Evolutionary conservation across 768 basidiomycete genomes (phyloP).

Genomic region (Baorangia bicolor): DNA sequence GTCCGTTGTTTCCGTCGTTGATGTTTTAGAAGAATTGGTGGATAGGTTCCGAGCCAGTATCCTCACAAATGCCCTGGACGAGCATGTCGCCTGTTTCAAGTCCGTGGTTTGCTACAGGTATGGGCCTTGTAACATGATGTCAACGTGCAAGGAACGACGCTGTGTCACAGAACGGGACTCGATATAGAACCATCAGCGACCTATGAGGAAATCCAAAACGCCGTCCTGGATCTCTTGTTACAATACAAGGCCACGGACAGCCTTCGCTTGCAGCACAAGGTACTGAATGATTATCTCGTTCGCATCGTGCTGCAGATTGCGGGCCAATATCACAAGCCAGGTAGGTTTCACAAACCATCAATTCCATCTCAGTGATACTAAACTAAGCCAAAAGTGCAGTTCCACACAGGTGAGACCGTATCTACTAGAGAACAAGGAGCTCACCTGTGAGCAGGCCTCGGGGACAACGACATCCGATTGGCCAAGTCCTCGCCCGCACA

Average conservation of each 20-base stretch:
- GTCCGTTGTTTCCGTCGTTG: conserved; percentile 12
- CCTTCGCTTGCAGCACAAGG: conserved; percentile 58
- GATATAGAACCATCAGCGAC: conserved; percentile 40
- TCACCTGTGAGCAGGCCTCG: conserved; percentile 42
- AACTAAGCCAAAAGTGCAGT: conserved; percentile 56
- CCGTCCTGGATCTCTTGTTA: conserved; percentile 33
- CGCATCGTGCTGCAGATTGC: conserved; percentile 53
- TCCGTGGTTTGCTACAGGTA: conserved; percentile 68
- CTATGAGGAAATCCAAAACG: conserved; percentile 29
- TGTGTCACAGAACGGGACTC: conserved; percentile 54
- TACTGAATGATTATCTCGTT: conserved; percentile 67
- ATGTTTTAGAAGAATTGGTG: conserved; percentile 31
- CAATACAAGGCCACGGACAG: conserved; percentile 36
- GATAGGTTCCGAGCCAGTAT: conserved; percentile 38
- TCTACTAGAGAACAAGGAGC: not conserved
- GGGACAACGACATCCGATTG: conserved; percentile 69
- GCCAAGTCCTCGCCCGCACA: conserved; percentile 59
- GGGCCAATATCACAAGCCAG: conserved; percentile 54
- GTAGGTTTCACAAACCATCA: conserved; percentile 33
- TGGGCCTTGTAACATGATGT: not conserved
- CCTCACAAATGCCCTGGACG: conserved; percentile 38
- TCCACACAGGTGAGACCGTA: conserved; percentile 56
- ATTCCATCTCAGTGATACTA: not conserved
- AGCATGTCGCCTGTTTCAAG: conserved; percentile 66
- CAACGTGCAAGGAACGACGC: not conserved